Percentiles rank a stretch among this genome's conserved stretches.
phyloP scores from a whole-genome alignment of 148 eudicot species.

The Camellia sinensis region DNA sequence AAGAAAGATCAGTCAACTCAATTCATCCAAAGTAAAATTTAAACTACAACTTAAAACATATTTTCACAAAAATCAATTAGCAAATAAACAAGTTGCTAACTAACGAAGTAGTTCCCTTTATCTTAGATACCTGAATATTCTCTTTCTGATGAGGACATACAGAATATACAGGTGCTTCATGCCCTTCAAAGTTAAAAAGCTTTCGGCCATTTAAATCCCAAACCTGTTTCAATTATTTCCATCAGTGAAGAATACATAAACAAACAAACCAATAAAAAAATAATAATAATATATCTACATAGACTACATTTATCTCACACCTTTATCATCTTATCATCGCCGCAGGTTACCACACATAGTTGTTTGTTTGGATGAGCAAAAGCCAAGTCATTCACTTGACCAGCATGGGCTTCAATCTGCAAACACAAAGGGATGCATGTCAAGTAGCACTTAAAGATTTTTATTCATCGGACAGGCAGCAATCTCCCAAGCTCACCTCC shows the following conservation, averaged over 20 bases:
- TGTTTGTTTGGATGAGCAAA: constrained; percentile 89
- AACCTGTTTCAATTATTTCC: constrained; percentile 49
- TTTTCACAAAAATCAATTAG: background rate
- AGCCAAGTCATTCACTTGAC: constrained; percentile 88
- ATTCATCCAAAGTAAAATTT: background rate
- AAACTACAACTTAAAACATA: background rate
- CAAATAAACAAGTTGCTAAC: background rate
- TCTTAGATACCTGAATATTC: constrained; percentile 59
- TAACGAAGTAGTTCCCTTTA: background rate
- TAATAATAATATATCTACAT: background rate
- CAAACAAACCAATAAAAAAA: background rate
- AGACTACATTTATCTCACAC: constrained; percentile 27
- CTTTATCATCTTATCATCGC: constrained; percentile 89
- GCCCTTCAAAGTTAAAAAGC: constrained; percentile 81
- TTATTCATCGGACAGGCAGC: constrained; percentile 7
- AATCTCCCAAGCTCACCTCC: constrained; percentile 50
- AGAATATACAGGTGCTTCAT: constrained; percentile 91
- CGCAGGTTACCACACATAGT: constrained; percentile 80
- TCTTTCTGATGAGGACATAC: constrained; percentile 95
- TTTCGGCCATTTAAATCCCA: constrained; percentile 86
- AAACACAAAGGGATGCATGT: constrained; percentile 15
- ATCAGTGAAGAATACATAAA: constrained; percentile 8
- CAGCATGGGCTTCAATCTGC: constrained; percentile 85
- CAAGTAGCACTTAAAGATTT: background rate
- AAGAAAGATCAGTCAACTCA: background rate